Evolutionary conservation across 148 eudicot species (phyloP), one percentile per base, ranked within the genome.

Genomic region (Cornus kousa): DNA sequence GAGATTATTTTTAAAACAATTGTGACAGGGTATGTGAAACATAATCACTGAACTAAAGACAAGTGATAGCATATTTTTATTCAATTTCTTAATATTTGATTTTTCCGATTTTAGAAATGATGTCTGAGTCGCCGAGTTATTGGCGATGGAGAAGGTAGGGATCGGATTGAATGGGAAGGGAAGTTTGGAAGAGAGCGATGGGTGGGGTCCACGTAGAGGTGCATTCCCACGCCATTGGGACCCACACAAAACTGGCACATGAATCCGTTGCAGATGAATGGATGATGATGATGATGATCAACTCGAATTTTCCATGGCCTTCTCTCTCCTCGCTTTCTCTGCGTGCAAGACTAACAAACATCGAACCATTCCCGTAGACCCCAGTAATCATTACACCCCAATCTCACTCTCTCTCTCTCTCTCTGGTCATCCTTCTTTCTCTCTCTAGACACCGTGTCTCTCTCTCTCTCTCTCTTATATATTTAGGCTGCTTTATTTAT

Each of bases 351-450:
- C 68, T 28, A 28, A 59, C 24, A 43, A 53, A 68, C 83, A 62
- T 72, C 60, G 73, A 72, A 70, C 43, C 64, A 72, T 77, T 73
- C 75, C 78, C 43, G 40, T 67, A 67, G 46, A 73, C 43, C 23
- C 68, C 23, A 28, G 60, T 80, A 78, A 74, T 80, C 83, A 84
- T 70, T 70, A 40, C 76, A 64, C 20, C n/a, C 14, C 3, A 32
- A 40, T 20, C 48, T 14, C 79, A 32, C 67, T 24, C 68, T 37
- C 68, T 28, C 28, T 28, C 28, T 28, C 65, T 46, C 71, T 67
- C 11, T 57, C 60, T 65, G 5, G 37, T 0, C 37, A 35, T 35
- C 37, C 37, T 35, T 35, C 5, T 66, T 40, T 19, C 62, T 13
- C 78, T 43, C 66, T 23, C 67, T 28, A 28, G 28, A 28, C 28